Percentiles rank a stretch among this genome's conserved stretches.
Conservation (phyloP, 2,329 filamentous ascomycete genomes). For the Fusarium sp. region DNA sequence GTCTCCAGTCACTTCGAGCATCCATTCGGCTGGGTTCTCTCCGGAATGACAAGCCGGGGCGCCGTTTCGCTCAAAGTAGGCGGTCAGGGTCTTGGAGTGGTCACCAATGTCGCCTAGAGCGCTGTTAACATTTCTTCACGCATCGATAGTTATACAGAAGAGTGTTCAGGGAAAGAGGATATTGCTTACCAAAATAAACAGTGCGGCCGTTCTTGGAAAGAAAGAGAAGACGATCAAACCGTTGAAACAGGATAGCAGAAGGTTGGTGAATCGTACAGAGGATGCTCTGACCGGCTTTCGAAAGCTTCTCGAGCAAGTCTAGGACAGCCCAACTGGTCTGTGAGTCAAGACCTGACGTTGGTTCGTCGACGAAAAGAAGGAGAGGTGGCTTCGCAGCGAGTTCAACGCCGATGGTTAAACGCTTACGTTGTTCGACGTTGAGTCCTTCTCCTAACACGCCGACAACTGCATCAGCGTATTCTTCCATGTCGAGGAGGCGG, state of each 20-base stretch:
- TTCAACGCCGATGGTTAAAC: constrained; percentile 60
- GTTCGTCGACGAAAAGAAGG: constrained; percentile 63
- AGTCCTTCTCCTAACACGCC: constrained; percentile 53
- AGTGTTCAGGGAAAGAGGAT: too few species aligned
- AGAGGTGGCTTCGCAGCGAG: constrained; percentile 54
- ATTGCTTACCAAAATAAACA: constrained; percentile 67
- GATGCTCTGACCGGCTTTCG: constrained; percentile 58
- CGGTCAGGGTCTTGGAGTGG: constrained; percentile 62
- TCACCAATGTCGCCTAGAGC: constrained; percentile 65
- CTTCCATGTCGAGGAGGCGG: constrained; percentile 61
- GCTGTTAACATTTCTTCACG: too few species aligned
- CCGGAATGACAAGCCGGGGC: constrained; percentile 61
- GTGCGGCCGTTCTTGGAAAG: constrained; percentile 69
- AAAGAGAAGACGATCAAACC: constrained; percentile 68
- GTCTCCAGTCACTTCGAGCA: constrained; percentile 60
- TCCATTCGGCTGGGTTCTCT: constrained; percentile 76
- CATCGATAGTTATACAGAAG: too few species aligned
- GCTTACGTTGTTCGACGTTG: constrained; percentile 61
- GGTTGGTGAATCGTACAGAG: constrained; percentile 63
- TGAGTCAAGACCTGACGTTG: constrained; percentile 53
- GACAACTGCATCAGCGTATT: constrained; percentile 64
- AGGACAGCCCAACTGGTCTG: not conserved
- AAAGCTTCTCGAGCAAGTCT: not conserved
- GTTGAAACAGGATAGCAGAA: constrained; percentile 57
- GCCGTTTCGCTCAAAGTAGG: constrained; percentile 72